Percentiles rank a stretch among this genome's conserved stretches.
Evolutionary conservation across 345 rosid species (phyloP).

Genomic region (Melastoma malabathricum): DNA sequence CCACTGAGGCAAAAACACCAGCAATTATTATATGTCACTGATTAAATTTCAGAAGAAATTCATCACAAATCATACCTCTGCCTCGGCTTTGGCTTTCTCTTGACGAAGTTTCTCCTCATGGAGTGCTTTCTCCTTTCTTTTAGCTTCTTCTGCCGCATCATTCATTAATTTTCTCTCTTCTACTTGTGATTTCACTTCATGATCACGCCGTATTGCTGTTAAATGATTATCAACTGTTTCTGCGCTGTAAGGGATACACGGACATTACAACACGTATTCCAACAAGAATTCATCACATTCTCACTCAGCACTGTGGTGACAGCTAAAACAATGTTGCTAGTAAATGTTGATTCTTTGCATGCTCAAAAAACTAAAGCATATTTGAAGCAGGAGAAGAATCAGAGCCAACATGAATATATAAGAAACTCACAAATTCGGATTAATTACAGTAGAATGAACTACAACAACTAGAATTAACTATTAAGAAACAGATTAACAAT

Average conservation of each 20-base stretch:
- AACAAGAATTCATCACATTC: neutral
- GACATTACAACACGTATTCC: constrained; percentile 6
- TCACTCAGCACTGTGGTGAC: neutral
- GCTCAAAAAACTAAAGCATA: too few relatives aligned
- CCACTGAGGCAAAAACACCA: neutral
- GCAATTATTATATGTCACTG: neutral
- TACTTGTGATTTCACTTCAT: constrained; percentile 69
- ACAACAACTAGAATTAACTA: too few relatives aligned
- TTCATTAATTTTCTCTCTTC: constrained; percentile 76
- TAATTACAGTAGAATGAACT: too few relatives aligned
- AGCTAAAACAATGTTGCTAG: neutral
- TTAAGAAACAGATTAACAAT: too few relatives aligned
- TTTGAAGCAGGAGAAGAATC: too few relatives aligned
- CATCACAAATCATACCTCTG: constrained; percentile 50
- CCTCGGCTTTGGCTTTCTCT: constrained; percentile 74
- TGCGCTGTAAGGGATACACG: constrained; percentile 38
- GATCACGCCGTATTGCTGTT: constrained; percentile 71
- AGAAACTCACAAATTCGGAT: too few relatives aligned
- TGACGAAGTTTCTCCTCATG: constrained; percentile 71
- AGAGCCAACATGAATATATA: too few relatives aligned
- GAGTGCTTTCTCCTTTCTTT: constrained; percentile 62
- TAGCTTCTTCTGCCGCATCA: constrained; percentile 93
- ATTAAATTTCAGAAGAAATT: neutral
- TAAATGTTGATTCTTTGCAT: too few relatives aligned
- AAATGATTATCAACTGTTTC: constrained; percentile 90